Conservation (phyloP, 768 basidiomycete genomes). For the Auricularia auricula-judae region DNA sequence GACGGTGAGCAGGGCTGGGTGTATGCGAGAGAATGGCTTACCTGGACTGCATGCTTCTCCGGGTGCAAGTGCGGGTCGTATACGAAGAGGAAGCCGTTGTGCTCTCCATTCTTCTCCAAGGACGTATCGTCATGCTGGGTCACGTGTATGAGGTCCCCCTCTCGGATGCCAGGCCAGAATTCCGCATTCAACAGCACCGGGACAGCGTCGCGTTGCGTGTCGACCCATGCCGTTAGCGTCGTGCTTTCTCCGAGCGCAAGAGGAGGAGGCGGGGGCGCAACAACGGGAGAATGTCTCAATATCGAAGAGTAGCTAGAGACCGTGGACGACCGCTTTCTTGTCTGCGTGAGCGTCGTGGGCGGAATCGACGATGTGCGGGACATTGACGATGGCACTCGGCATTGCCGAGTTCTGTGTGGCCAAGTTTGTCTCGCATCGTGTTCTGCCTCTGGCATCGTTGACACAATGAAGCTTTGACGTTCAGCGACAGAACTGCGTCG, state of each 20-base stretch:
- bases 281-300: not conserved
- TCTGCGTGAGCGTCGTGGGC: not conserved
- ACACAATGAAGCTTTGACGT: too few species aligned
- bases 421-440: too few species aligned
- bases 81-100: slow-evolving; percentile 49
- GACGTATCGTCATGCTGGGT: slow-evolving; percentile 22
- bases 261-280: slow-evolving; percentile 15
- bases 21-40: slow-evolving; percentile 10
- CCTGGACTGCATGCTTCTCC: slow-evolving; percentile 58
- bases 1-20: not conserved
- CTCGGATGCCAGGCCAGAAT: slow-evolving; percentile 67
- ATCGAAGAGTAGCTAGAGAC: not conserved
- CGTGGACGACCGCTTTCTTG: not conserved
- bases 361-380: not conserved
- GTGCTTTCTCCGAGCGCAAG: slow-evolving; percentile 54
- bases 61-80: slow-evolving; percentile 47
- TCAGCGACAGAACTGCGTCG: too few species aligned
- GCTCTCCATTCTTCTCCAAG: slow-evolving; percentile 27
- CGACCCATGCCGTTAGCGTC: slow-evolving; percentile 62
- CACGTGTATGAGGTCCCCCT: slow-evolving; percentile 64
- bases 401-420: too few species aligned
- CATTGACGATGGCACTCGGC: not conserved
- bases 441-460: too few species aligned
- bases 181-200: slow-evolving; percentile 59
- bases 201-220: slow-evolving; percentile 50